Percentiles rank a stretch among this genome's conserved stretches.
Conservation (phyloP, 83 land plant genomes). For the Picea mariana region DNA sequence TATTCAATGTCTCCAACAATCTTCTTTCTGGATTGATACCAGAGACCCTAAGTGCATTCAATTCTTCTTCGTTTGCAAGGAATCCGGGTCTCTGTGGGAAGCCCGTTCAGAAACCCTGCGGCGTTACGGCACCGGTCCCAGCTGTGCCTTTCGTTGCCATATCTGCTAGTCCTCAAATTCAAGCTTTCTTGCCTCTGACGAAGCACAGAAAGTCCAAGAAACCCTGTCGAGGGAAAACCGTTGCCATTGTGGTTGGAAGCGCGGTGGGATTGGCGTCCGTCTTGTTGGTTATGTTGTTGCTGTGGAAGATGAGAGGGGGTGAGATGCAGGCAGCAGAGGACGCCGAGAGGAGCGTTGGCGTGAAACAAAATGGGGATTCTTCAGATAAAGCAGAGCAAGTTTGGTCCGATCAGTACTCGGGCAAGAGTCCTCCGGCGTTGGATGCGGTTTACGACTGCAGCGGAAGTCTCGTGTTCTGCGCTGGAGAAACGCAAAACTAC, state of each 20-base stretch:
- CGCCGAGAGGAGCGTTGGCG: not conserved
- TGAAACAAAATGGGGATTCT: not conserved
- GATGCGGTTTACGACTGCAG: not conserved
- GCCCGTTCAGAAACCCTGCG: not conserved
- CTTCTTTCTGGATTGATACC: not conserved
- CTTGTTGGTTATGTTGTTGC: constrained; percentile 11
- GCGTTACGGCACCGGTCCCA: not conserved
- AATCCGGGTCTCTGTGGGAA: constrained; percentile 26
- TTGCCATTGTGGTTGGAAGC: not conserved
- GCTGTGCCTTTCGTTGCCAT: no score
- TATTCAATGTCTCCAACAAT: constrained; percentile 32
- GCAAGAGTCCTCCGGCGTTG: not conserved
- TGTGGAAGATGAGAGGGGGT: not conserved
- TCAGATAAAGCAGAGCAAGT: not conserved
- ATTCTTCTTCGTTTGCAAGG: constrained; percentile 21
- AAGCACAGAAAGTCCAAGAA: no score
- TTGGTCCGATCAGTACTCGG: not conserved
- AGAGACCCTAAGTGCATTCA: constrained; percentile 10
- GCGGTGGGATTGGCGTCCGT: constrained; percentile 2
- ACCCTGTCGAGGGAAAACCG: no score
- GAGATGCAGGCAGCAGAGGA: not conserved
- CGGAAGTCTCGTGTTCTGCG: not conserved
- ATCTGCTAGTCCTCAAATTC: not conserved
- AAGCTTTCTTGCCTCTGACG: not conserved
- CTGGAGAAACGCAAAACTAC: constrained; percentile 13